Evolutionary conservation across 2,329 filamentous ascomycete genomes (phyloP).

Genomic region (Trichophyton benhamiae): DNA sequence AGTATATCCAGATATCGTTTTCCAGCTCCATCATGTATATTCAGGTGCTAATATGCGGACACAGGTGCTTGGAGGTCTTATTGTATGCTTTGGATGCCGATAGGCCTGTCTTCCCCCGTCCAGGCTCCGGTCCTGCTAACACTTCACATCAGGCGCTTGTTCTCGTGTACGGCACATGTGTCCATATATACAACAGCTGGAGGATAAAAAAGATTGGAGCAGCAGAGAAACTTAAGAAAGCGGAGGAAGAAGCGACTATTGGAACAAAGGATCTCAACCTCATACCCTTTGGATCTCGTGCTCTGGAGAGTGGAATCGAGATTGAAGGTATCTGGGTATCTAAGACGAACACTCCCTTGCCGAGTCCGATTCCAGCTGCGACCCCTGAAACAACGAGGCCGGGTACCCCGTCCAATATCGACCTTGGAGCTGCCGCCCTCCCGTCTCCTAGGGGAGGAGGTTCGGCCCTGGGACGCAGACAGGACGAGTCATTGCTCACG

Average conservation of each 20-base stretch:
- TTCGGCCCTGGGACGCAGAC: not conserved
- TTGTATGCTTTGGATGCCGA: conserved; percentile 35
- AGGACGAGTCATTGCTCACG: not conserved
- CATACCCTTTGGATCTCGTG: conserved; percentile 75
- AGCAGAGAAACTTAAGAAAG: conserved; percentile 54
- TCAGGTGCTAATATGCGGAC: conserved; percentile 5
- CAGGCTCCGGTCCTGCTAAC: not conserved
- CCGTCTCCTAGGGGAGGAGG: not conserved
- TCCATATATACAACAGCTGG: conserved; percentile 47
- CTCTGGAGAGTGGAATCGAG: conserved; percentile 69
- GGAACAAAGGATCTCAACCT: conserved; percentile 49
- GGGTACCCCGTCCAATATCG: not conserved
- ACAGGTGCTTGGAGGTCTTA: conserved; percentile 60
- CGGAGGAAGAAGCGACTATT: conserved; percentile 39
- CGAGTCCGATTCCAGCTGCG: conserved; percentile 16
- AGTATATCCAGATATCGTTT: conserved; percentile 30
- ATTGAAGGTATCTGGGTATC: conserved; percentile 77
- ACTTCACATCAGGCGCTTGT: conserved; percentile 42
- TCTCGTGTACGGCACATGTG: conserved; percentile 54
- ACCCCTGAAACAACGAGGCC: conserved; percentile 17
- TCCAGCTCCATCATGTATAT: not conserved
- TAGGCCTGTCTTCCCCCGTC: conserved; percentile 6
- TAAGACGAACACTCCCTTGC: conserved; percentile 30
- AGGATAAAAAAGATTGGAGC: conserved; percentile 49
- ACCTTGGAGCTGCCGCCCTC: not conserved